Conservation (phyloP, 2,329 filamentous ascomycete genomes). For the Cladosporium sp. region DNA sequence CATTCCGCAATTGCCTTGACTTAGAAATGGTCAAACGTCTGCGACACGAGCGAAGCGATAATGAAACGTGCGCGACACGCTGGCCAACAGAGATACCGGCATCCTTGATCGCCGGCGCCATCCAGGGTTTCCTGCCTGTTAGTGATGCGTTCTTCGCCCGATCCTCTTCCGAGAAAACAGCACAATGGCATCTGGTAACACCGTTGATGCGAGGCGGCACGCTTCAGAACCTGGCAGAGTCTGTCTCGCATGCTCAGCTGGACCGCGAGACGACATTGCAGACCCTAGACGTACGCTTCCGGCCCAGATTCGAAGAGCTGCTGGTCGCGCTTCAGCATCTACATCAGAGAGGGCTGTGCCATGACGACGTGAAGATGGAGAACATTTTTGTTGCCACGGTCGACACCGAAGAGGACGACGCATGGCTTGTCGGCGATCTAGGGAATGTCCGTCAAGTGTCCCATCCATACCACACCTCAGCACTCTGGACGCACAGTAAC, state of each 20-base stretch:
- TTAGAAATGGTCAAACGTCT: neutral
- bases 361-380: constrained; percentile 35
- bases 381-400: constrained; percentile 30
- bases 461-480: constrained; percentile 22
- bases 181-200: constrained; percentile 2
- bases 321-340: constrained; percentile 25
- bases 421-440: constrained; percentile 34
- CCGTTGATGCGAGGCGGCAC: neutral
- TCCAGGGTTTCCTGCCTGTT: neutral
- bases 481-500: neutral
- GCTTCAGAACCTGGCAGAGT: neutral
- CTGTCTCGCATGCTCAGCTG: neutral
- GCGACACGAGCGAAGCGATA: too few relatives aligned
- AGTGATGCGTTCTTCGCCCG: neutral
- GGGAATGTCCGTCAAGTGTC: constrained; percentile 31
- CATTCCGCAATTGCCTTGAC: neutral
- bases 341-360: constrained; percentile 32
- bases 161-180: neutral
- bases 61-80: neutral
- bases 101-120: neutral
- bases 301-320: constrained; percentile 27
- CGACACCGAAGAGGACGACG: constrained; percentile 3
- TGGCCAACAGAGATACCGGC: constrained; percentile 6
- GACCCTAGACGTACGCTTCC: constrained; percentile 27
- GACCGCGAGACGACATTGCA: neutral